A percentile compares a stretch with the other conserved stretches of the same genome.
Conservation (phyloP, 129 eudicot species). For the Arctium minus region DNA sequence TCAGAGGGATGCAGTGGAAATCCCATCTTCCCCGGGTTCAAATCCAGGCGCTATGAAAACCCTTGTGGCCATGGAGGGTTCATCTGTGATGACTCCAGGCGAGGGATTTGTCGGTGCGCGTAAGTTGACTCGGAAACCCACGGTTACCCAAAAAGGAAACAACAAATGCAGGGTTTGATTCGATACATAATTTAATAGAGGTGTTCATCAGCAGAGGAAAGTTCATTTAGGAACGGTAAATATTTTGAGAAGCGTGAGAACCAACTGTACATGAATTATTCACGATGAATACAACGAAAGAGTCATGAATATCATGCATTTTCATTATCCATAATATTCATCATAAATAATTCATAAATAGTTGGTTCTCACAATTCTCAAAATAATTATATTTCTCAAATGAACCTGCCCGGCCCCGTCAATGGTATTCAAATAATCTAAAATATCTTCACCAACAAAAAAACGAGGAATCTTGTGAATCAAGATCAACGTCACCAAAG, state of each 20-base stretch:
- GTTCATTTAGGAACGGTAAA: background rate
- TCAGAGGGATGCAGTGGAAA: too few relatives aligned
- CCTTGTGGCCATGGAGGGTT: too few relatives aligned
- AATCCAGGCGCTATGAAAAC: too few relatives aligned
- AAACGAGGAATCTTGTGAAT: background rate
- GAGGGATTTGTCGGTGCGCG: too few relatives aligned
- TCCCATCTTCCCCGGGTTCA: too few relatives aligned
- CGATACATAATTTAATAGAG: background rate
- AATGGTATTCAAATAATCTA: background rate
- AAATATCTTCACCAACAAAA: background rate
- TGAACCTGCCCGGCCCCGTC: background rate
- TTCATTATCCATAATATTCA: background rate
- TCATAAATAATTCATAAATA: background rate
- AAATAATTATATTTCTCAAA: too few relatives aligned
- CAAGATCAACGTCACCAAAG: too few relatives aligned
- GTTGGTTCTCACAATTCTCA: background rate
- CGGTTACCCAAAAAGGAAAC: too few relatives aligned
- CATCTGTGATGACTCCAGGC: too few relatives aligned
- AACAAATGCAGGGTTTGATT: background rate
- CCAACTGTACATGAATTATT: background rate
- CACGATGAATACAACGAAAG: too few relatives aligned
- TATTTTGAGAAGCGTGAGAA: background rate
- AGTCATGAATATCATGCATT: background rate
- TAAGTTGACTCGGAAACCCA: too few relatives aligned
- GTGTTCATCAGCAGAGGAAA: too few relatives aligned